These are phyloP conservation scores for Withania somnifera DNA, from an alignment of 305 asterid genomes.

Conservation along the genomic window DNA sequence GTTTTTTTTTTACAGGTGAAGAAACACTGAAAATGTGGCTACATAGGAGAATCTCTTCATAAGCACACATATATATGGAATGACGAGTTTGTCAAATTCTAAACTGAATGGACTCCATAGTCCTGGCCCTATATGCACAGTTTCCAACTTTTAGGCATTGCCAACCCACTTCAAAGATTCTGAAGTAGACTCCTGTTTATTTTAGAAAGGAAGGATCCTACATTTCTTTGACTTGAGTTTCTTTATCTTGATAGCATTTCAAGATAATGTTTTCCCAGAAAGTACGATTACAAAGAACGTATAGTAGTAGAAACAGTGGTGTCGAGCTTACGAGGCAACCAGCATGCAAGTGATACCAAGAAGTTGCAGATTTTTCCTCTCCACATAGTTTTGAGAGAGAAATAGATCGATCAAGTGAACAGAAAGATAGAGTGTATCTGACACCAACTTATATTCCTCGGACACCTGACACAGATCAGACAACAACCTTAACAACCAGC, in stretches of 20 bases:
- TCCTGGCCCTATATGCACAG: neutral
- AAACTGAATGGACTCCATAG: neutral
- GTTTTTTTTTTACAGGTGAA: neutral
- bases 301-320: neutral
- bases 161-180: neutral
- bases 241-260: neutral
- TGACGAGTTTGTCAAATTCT: neutral
- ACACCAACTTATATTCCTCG: conserved; percentile 63
- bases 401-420: conserved; percentile 57
- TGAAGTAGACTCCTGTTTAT: neutral
- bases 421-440: conserved; percentile 61
- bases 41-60: neutral
- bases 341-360: conserved; percentile 79
- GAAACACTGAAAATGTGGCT: neutral
- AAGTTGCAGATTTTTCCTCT: conserved; percentile 53
- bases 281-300: neutral
- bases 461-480: conserved; percentile 33
- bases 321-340: conserved; percentile 67
- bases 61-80: neutral
- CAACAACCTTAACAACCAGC: neutral
- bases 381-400: conserved; percentile 61
- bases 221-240: neutral
- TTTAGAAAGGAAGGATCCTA: neutral
- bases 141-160: neutral
- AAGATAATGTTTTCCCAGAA: neutral